Evolutionary conservation across 345 rosid species (phyloP).

Genomic region (Ailanthus altissimus): DNA sequence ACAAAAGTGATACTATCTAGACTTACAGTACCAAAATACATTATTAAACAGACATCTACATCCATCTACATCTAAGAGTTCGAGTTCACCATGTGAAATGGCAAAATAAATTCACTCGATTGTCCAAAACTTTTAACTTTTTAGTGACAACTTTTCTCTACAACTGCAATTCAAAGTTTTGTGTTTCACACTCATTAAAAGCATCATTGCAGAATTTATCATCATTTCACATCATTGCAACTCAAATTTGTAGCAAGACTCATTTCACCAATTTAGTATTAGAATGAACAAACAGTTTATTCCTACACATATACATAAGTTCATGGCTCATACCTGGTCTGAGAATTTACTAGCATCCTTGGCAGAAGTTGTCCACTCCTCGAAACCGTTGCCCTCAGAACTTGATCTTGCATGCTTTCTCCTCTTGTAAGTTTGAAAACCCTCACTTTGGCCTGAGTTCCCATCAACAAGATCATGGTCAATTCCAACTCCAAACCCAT

Average conservation of each 20-base stretch:
- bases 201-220: conserved; percentile 2
- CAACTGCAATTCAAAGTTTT: not conserved
- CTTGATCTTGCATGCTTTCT: conserved; percentile 44
- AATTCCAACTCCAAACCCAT: conserved; percentile 37
- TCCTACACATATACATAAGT: not conserved
- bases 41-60: not conserved
- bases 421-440: conserved; percentile 73
- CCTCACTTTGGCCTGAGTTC: conserved; percentile 42
- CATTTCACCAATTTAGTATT: conserved; percentile 11
- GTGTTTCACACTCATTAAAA: not conserved
- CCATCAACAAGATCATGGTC: conserved; percentile 41
- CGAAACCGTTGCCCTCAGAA: conserved; percentile 40
- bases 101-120: not conserved
- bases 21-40: not conserved
- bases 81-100: too few species aligned
- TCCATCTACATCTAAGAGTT: not conserved
- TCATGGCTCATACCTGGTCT: conserved; percentile 44
- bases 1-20: not conserved
- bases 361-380: conserved; percentile 34
- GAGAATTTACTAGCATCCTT: conserved; percentile 39
- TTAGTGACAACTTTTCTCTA: not conserved
- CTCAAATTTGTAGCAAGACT: not conserved
- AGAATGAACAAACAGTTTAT: not conserved
- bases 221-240: not conserved
- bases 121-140: not conserved